Percentiles rank a stretch among this genome's conserved stretches.
phyloP scores from a whole-genome alignment of 768 basidiomycete species.

The Antrodiella citrinella region DNA sequence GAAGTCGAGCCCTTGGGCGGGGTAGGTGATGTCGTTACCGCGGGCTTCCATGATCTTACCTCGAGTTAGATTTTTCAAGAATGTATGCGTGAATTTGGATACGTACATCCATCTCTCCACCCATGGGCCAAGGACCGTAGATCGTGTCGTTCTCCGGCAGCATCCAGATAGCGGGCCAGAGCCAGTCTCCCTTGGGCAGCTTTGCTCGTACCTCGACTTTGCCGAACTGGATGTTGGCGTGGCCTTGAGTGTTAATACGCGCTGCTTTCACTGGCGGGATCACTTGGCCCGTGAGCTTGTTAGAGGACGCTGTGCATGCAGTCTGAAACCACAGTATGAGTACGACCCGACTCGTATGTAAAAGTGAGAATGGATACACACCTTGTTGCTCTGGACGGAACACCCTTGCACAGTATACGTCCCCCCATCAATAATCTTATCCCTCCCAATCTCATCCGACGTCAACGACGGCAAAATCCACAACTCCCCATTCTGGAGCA shows the following conservation, averaged over 20 bases:
- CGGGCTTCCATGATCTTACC: slow-evolving; percentile 45
- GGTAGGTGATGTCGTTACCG: slow-evolving; percentile 37
- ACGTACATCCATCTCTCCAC: slow-evolving; percentile 54
- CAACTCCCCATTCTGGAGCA: slow-evolving; percentile 39
- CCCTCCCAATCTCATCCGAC: slow-evolving; percentile 34
- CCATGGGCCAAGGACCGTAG: slow-evolving; percentile 46
- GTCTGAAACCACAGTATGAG: too few species aligned
- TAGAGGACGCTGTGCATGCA: slow-evolving; percentile 39
- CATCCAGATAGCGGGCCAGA: slow-evolving; percentile 40
- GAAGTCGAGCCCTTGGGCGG: slow-evolving; percentile 36
- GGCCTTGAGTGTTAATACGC: slow-evolving; percentile 42
- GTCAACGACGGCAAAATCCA: slow-evolving; percentile 58
- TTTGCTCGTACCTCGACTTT: slow-evolving; percentile 46
- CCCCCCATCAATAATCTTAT: slow-evolving; percentile 32
- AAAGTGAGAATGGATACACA: slow-evolving; percentile 11
- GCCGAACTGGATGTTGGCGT: slow-evolving; percentile 43
- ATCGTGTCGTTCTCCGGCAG: slow-evolving; percentile 30
- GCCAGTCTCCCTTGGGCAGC: slow-evolving; percentile 37
- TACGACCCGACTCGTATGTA: slow-evolving; percentile 15
- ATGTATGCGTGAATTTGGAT: not conserved
- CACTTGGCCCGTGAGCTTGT: slow-evolving; percentile 22
- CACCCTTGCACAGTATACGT: slow-evolving; percentile 26
- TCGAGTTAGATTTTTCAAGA: not conserved
- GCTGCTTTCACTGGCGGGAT: slow-evolving; percentile 51
- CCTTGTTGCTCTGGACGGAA: slow-evolving; percentile 12